phyloP scores from a whole-genome alignment of 129 eudicot genomes.

The Arctium lappa region DNA sequence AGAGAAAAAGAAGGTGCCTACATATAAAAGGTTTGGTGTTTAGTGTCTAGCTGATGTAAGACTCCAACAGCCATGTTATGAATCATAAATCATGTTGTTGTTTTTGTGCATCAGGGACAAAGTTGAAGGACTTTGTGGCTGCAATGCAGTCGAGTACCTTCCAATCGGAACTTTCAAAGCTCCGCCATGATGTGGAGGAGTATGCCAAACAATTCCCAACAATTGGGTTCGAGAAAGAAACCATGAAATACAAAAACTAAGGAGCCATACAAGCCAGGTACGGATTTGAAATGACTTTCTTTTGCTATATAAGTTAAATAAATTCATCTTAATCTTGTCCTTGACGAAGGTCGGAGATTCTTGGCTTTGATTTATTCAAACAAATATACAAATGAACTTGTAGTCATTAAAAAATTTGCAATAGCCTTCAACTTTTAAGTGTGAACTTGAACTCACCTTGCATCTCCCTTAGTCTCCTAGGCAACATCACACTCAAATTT shows the following conservation, averaged over 20 bases:
- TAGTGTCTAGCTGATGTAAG: background rate
- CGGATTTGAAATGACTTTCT: background rate
- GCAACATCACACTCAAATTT: background rate
- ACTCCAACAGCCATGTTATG: background rate
- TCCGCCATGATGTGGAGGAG: conserved; percentile 89
- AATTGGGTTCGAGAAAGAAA: conserved; percentile 93
- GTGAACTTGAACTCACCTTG: background rate
- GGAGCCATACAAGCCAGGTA: conserved; percentile 38
- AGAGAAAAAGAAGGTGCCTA: background rate
- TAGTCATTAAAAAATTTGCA: background rate
- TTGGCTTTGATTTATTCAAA: background rate
- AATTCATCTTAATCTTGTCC: background rate
- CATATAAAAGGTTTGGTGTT: background rate
- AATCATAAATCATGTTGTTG: background rate
- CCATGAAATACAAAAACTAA: conserved; percentile 96
- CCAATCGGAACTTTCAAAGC: conserved; percentile 78
- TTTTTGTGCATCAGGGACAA: conserved; percentile 63
- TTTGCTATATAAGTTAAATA: background rate
- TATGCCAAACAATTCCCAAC: conserved; percentile 97
- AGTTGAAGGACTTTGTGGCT: conserved; percentile 91
- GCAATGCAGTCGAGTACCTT: conserved; percentile 54
- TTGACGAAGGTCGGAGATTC: background rate
- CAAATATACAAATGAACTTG: background rate
- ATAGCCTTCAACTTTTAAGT: background rate
- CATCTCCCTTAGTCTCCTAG: background rate